Evolutionary conservation across 2,329 filamentous ascomycete genomes (phyloP).

Genomic region (Elsinoe arachidis): DNA sequence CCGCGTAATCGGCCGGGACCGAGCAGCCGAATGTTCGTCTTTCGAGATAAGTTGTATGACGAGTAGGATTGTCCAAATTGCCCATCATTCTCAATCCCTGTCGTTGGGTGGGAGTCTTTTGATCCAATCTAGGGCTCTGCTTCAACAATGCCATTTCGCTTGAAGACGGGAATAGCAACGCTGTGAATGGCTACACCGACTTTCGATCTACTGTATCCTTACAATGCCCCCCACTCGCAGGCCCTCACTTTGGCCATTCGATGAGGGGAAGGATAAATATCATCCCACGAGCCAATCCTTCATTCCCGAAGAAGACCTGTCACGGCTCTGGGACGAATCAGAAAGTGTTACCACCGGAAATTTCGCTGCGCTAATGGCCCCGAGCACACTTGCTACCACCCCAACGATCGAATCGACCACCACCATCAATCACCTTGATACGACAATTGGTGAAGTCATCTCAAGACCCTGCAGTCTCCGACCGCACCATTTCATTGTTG

Average conservation of each 20-base stretch:
- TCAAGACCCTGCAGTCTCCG: background rate
- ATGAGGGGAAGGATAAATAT: too few relatives aligned
- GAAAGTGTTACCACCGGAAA: background rate
- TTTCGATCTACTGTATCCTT: too few relatives aligned
- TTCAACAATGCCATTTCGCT: background rate
- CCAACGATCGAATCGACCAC: background rate
- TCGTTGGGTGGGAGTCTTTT: background rate
- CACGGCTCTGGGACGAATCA: background rate
- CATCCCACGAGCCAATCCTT: background rate
- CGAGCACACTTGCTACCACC: background rate
- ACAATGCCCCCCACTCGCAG: too few relatives aligned
- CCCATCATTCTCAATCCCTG: background rate
- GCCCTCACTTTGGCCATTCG: too few relatives aligned
- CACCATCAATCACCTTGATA: background rate
- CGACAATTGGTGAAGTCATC: background rate
- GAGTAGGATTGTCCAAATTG: background rate
- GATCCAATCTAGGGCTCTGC: background rate
- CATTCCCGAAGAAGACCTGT: background rate
- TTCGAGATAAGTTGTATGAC: background rate
- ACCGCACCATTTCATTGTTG: background rate
- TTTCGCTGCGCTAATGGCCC: background rate
- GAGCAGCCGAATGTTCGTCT: background rate
- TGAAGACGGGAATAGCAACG: background rate
- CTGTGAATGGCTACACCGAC: too few relatives aligned
- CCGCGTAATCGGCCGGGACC: constrained; percentile 2